phyloP scores from a whole-genome alignment of 2,329 filamentous ascomycete genomes.

The Xylaria hypoxylon region DNA sequence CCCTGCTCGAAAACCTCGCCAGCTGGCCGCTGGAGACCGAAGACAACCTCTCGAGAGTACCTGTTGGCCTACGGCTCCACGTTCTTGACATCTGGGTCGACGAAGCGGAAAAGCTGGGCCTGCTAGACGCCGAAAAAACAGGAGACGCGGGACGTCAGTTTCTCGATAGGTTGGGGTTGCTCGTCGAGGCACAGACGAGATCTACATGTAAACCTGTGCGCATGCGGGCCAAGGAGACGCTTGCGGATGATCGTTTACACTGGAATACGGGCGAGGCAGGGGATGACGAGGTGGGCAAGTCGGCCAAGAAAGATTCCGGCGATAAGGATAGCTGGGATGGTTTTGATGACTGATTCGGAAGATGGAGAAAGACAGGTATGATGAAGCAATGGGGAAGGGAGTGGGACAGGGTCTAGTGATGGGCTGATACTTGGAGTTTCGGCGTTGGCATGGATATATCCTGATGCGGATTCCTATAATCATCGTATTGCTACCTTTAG shows the following conservation, averaged over 20 bases:
- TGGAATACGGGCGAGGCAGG: slow-evolving; percentile 63
- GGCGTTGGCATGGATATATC: slow-evolving; percentile 43
- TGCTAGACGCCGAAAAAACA: slow-evolving; percentile 58
- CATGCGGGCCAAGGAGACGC: slow-evolving; percentile 73
- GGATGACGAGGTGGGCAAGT: slow-evolving; percentile 52
- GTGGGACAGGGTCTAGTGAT: slow-evolving; percentile 4
- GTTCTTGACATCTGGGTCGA: slow-evolving; percentile 92
- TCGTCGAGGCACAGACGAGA: slow-evolving; percentile 67
- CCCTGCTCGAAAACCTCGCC: slow-evolving; percentile 59
- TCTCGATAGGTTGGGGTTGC: slow-evolving; percentile 63
- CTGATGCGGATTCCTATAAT: slow-evolving; percentile 34
- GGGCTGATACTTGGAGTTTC: slow-evolving; percentile 30
- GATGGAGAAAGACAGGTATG: neutral
- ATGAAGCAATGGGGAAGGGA: neutral
- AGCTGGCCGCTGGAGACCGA: slow-evolving; percentile 58
- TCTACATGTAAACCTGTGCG: slow-evolving; percentile 79
- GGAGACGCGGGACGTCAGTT: slow-evolving; percentile 61
- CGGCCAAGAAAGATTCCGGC: slow-evolving; percentile 49
- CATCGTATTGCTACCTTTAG: slow-evolving; percentile 27
- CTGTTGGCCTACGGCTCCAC: slow-evolving; percentile 88
- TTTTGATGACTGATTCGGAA: slow-evolving; percentile 67
- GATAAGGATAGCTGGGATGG: slow-evolving; percentile 74
- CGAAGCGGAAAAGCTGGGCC: slow-evolving; percentile 79
- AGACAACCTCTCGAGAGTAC: slow-evolving; percentile 66
- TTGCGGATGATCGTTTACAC: slow-evolving; percentile 79